Conservation (phyloP, 2,329 filamentous ascomycete genomes). For the Penicillium occitanis region DNA sequence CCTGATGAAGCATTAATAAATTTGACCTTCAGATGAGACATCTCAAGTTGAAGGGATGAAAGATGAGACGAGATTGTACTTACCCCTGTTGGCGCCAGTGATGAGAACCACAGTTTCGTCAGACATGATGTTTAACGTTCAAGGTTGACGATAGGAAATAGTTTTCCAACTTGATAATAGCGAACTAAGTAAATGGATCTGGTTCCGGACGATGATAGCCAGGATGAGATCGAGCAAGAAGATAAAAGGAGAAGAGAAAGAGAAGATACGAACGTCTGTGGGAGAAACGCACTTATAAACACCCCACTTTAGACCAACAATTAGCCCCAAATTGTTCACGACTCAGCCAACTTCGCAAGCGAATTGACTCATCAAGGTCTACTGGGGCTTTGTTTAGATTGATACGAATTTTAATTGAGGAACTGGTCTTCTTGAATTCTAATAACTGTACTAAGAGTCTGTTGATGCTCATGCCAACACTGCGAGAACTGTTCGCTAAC, state of each 20-base stretch:
- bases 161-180: no score
- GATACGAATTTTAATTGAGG: background rate
- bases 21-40: background rate
- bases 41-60: background rate
- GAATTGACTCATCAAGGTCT: background rate
- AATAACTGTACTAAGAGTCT: no score
- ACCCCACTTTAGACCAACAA: background rate
- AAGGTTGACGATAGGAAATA: background rate
- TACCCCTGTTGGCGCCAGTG: conserved; percentile 20
- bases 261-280: background rate
- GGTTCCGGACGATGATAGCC: no score
- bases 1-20: background rate
- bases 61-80: background rate
- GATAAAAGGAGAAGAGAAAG: background rate
- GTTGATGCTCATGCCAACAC: background rate
- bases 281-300: background rate
- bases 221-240: background rate
- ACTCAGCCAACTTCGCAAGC: background rate
- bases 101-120: conserved; percentile 20
- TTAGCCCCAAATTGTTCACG: background rate
- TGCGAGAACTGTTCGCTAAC: background rate
- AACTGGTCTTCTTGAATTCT: background rate
- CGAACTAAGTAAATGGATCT: background rate
- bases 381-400: background rate
- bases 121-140: conserved; percentile 7